Base-by-base conservation (phyloP, 768 basidiomycete species). In the Boletus sensibilis region DNA sequence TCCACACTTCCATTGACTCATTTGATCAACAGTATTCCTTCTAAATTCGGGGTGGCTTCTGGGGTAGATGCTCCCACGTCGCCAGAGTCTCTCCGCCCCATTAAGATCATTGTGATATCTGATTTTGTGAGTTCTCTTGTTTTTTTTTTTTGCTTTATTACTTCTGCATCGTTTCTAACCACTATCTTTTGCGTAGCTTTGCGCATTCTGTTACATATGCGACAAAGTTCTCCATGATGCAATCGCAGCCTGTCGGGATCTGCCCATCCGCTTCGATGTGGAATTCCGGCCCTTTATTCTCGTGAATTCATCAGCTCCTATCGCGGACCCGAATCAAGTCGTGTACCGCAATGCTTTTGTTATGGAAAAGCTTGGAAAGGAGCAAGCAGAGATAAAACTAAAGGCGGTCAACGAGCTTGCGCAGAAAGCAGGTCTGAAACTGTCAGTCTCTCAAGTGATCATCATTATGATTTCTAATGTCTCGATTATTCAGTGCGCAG, bases 151-250 rank as follows among this genome's bases (percentile, higher is more conserved):
- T 42, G 31, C 13, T 25, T 21, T 29, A 12, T n/a, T 6, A 35
- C 8, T 13, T 13, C 5, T 45, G 7, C 25, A 2, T 8, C 8
- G 8, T 35, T 34, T 33, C 7, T 57, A 45, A 45, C 14, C 12
- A 12, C 25, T 20, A 14, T 14, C 9, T 38, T 21, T 20, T n/a
- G 0, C 2, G 5, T 57, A 72, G 73, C 51, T 70, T 45, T 75
- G 74, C 33, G 56, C 50, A 27, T 75, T 74, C 62, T 77, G 76
- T 59, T 77, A 74, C 58, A 58, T 76, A 39, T 69, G 71, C 39
- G 66, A 70, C 50, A 74, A 71, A 50, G 56, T 70, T 31, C 55
- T 77, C 27, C 60, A 56, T 23, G 64, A 65, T 33, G 76, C 76
- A 18, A 69, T 77, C 40, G 62, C 68, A 41, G 66, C 66, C 20